phyloP scores from a whole-genome alignment of 768 basidiomycete genomes.

The Leccinum arenicola region DNA sequence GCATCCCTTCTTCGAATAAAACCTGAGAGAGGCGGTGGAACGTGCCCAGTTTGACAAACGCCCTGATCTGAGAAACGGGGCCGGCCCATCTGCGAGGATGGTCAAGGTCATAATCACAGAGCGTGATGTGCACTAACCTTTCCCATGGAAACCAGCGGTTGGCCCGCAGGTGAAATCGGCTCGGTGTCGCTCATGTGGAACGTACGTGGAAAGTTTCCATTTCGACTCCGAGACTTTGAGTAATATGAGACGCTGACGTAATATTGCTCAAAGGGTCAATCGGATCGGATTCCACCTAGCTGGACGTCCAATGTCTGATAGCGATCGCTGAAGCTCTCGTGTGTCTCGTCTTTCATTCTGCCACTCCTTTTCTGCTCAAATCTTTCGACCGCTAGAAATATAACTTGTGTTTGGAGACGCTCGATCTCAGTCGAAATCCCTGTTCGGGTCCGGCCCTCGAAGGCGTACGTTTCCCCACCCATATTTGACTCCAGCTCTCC shows the following conservation, averaged over 20 bases:
- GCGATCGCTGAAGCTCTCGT: slow-evolving; percentile 92
- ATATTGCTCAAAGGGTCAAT: neutral
- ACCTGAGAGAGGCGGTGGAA: slow-evolving; percentile 59
- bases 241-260: neutral
- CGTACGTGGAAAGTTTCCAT: neutral
- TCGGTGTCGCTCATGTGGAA: slow-evolving; percentile 37
- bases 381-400: slow-evolving; percentile 64
- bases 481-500: neutral
- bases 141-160: slow-evolving; percentile 52
- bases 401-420: slow-evolving; percentile 88
- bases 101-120: neutral
- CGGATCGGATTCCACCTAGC: slow-evolving; percentile 29
- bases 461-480: slow-evolving; percentile 55
- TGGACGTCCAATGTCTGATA: slow-evolving; percentile 79
- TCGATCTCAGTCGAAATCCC: slow-evolving; percentile 91
- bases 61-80: slow-evolving; percentile 74
- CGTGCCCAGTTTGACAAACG: slow-evolving; percentile 78
- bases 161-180: slow-evolving; percentile 42
- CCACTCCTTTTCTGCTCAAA: neutral
- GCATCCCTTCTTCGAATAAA: slow-evolving; percentile 73
- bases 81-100: slow-evolving; percentile 46
- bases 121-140: slow-evolving; percentile 37
- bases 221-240: too few relatives aligned
- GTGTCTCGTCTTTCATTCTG: slow-evolving; percentile 24
- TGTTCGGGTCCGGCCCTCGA: slow-evolving; percentile 88